Percentiles rank a stretch among this genome's conserved stretches.
phyloP scores from a whole-genome alignment of 1,284 basidiomycete genomes.

The Tilletia setariae region DNA sequence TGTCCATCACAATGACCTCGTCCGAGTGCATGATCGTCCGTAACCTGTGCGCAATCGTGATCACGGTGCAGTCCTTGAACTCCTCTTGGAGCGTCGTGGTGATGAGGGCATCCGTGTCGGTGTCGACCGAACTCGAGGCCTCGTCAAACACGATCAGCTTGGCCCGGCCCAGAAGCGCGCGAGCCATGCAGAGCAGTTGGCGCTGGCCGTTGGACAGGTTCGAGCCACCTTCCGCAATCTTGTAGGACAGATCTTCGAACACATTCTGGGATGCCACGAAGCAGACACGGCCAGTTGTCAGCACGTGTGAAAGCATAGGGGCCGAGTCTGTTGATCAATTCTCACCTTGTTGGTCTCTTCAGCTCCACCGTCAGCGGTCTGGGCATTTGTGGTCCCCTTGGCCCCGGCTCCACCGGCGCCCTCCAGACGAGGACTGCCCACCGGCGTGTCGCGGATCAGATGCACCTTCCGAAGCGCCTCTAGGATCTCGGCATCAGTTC shows the following conservation, averaged over 20 bases:
- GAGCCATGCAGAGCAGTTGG: conserved; percentile 49
- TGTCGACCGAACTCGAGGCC: conserved; percentile 49
- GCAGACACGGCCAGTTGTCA: too few relatives aligned
- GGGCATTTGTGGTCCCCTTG: background rate
- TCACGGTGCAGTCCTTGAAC: conserved; percentile 70
- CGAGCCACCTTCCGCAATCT: conserved; percentile 45
- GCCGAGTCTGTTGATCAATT: too few relatives aligned
- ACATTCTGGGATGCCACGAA: background rate
- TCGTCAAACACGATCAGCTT: conserved; percentile 52
- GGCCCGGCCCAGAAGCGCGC: conserved; percentile 41
- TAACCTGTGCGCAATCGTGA: conserved; percentile 72
- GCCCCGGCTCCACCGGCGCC: background rate
- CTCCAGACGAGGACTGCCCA: background rate
- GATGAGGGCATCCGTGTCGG: conserved; percentile 57
- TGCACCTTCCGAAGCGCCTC: conserved; percentile 30
- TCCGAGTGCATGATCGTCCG: conserved; percentile 55
- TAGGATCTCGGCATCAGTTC: conserved; percentile 33
- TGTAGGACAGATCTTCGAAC: conserved; percentile 33
- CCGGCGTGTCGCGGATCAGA: conserved; percentile 13
- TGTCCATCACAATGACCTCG: conserved; percentile 59
- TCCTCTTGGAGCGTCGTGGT: conserved; percentile 76
- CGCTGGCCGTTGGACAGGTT: conserved; percentile 51
- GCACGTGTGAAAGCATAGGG: too few relatives aligned
- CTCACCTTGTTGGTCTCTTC: too few relatives aligned
- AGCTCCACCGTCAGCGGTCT: too few relatives aligned